Evolutionary conservation across 2,329 filamentous ascomycete species (phyloP).

Genomic region (Sarocladium kiliense): DNA sequence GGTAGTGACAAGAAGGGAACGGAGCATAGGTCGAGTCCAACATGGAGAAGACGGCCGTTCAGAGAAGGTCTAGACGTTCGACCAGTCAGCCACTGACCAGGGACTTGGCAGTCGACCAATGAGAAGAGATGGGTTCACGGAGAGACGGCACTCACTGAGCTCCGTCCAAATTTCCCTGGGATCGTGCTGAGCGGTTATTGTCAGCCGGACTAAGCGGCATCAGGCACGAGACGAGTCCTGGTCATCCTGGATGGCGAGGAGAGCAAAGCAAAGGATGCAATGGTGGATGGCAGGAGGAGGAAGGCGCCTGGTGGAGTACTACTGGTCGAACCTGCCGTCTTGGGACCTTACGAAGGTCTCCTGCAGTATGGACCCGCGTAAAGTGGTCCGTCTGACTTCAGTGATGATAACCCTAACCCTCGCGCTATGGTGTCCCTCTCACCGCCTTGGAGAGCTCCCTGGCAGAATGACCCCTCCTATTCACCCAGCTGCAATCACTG

Average conservation of each 20-base stretch:
- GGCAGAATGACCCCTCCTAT: conserved; percentile 8
- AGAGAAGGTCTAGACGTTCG: not conserved
- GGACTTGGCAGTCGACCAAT: not conserved
- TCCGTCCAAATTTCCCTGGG: not conserved
- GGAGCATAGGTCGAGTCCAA: not conserved
- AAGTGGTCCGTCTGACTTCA: no score
- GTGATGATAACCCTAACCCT: not conserved
- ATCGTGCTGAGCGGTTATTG: not conserved
- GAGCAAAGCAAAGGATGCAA: no score
- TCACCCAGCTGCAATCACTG: not conserved
- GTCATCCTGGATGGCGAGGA: no score
- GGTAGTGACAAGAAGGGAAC: not conserved
- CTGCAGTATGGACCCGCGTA: no score
- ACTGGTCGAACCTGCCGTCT: no score
- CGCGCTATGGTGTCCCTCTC: not conserved
- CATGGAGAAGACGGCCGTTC: not conserved
- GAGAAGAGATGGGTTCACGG: not conserved
- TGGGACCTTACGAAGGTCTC: no score
- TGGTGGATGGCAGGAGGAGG: no score
- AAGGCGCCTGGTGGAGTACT: no score
- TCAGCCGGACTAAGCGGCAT: not conserved
- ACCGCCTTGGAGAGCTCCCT: not conserved
- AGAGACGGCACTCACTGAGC: not conserved
- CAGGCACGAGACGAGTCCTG: no score
- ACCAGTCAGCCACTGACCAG: not conserved